Evolutionary conservation across 2,329 filamentous ascomycete genomes (phyloP), one percentile per base, ranked within the genome.

Genomic region (Trichoderma simmonsii): DNA sequence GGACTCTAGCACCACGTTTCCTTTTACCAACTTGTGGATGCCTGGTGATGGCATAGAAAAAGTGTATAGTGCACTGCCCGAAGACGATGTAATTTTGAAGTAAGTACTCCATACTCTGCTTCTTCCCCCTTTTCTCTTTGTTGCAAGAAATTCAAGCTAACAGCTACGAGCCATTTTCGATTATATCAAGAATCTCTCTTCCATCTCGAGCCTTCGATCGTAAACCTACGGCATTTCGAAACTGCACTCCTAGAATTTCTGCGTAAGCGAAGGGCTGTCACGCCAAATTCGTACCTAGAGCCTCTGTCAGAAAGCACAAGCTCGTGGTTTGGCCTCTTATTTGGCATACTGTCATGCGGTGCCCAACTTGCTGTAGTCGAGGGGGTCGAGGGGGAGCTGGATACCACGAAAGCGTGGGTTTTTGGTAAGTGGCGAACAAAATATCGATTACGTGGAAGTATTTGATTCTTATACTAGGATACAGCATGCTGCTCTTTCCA

Each of bases 41-140:
- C 64, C 64, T 3, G 30, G 64, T 30, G 64, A 67, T 57, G 64
- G 64, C 48, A 67, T 67, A 57, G 64, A 67, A 67, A 67, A 67
- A 24, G 64, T 67, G 21, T 67, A 67, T 7, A 67, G 48, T 14
- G 64, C 64, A 24, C 28, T 67, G 9, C 64, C 64, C 15, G 64
- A 67, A 28, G 64, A 67, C 24, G 30, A 67, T 28, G 64, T 67
- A n/a, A 67, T 67, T 21, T 3, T 67, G 11, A 57, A 43, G 64
- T 67, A 39, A 36, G 26, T 30, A 39, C 14, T 12, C 3, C 12
- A 8, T 21, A 14, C 7, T n/a, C 21, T 4, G 1, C 43, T 3
- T 5, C 3, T 14, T 32, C 15, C 57, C 30, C 0, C 8, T 8
- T 3, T 24, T 43, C 5, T 0, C 48, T 7, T 6, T 28, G 30